A percentile compares a stretch with the other conserved stretches of the same genome.
Conservation (phyloP, 1,284 basidiomycete species). For the Sanguinoderma infundibulare region DNA sequence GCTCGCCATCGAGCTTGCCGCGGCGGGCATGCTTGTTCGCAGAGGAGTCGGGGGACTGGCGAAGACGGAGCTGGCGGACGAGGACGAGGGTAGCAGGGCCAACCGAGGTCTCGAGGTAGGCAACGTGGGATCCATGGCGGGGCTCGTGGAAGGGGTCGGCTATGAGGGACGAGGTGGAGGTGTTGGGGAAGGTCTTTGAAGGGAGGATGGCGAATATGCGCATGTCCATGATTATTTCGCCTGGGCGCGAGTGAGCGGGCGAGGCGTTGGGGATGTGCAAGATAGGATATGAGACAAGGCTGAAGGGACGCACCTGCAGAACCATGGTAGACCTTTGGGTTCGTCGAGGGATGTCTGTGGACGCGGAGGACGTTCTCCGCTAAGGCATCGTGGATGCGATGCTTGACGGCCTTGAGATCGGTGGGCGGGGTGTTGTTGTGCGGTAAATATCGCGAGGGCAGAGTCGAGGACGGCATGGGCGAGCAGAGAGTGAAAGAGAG, state of each 20-base stretch:
- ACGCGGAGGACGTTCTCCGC: constrained; percentile 26
- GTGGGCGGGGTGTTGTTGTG: constrained; percentile 23
- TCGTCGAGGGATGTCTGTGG: constrained; percentile 29
- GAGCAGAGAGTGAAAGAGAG: not conserved
- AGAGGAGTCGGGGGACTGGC: constrained; percentile 16
- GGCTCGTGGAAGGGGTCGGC: constrained; percentile 25
- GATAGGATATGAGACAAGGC: not conserved
- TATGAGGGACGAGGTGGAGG: constrained; percentile 18
- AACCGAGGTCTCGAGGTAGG: constrained; percentile 39
- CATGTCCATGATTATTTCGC: constrained; percentile 35
- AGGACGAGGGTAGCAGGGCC: constrained; percentile 38
- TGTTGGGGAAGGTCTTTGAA: constrained; percentile 19
- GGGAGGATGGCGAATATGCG: constrained; percentile 24
- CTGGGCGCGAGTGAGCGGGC: constrained; percentile 12
- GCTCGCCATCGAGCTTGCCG: constrained; percentile 17
- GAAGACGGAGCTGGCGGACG: constrained; percentile 30
- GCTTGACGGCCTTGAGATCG: constrained; percentile 19
- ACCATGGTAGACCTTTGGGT: constrained; percentile 31
- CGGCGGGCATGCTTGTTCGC: constrained; percentile 16
- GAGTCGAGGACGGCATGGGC: not conserved
- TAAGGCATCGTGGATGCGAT: constrained; percentile 29
- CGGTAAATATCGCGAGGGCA: constrained; percentile 24
- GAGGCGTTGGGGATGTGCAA: not conserved
- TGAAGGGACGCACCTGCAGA: constrained; percentile 25
- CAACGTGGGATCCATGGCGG: constrained; percentile 26